Percentiles rank a stretch among this genome's conserved stretches.
Conservation (phyloP, 2,329 filamentous ascomycete genomes). For the Xylariaceae sp. region DNA sequence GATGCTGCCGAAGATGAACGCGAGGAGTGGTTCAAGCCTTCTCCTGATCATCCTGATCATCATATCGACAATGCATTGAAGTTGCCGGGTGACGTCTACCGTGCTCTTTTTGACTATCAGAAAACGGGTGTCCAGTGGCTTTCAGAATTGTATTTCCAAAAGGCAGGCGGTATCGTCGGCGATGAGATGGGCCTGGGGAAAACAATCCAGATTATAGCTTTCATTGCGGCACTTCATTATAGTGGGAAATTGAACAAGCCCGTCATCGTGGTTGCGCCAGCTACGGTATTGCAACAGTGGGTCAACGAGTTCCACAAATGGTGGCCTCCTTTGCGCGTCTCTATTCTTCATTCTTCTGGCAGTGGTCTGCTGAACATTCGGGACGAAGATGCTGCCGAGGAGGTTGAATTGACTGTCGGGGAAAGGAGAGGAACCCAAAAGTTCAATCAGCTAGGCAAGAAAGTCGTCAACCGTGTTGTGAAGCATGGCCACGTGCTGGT, state of each 20-base stretch:
- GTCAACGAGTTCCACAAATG: constrained; percentile 97
- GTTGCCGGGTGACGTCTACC: constrained; percentile 88
- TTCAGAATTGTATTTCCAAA: constrained; percentile 83
- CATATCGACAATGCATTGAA: constrained; percentile 70
- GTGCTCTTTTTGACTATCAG: constrained; percentile 91
- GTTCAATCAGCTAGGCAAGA: constrained; percentile 65
- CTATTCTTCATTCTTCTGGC: constrained; percentile 90
- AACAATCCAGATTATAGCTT: constrained; percentile 69
- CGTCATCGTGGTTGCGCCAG: constrained; percentile 86
- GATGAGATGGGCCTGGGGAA: constrained; percentile 99
- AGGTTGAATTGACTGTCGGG: constrained; percentile 51
- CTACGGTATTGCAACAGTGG: constrained; percentile 95
- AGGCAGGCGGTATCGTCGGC: constrained; percentile 89
- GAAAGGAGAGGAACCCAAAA: constrained; percentile 43
- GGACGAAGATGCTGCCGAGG: constrained; percentile 54
- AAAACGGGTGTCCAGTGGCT: constrained; percentile 97
- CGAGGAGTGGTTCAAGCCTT: constrained; percentile 76
- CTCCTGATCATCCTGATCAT: constrained; percentile 76
- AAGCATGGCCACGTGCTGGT: constrained; percentile 87
- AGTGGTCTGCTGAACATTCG: constrained; percentile 89
- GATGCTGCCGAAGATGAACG: constrained; percentile 35
- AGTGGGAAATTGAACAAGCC: constrained; percentile 81
- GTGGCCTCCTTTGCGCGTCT: constrained; percentile 98
- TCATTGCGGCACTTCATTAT: constrained; percentile 87
- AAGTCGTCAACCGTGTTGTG: constrained; percentile 77